Percentiles rank a stretch among this genome's conserved stretches.
phyloP scores from a whole-genome alignment of 2,329 filamentous ascomycete species.

The Xenoacremonium recifei region DNA sequence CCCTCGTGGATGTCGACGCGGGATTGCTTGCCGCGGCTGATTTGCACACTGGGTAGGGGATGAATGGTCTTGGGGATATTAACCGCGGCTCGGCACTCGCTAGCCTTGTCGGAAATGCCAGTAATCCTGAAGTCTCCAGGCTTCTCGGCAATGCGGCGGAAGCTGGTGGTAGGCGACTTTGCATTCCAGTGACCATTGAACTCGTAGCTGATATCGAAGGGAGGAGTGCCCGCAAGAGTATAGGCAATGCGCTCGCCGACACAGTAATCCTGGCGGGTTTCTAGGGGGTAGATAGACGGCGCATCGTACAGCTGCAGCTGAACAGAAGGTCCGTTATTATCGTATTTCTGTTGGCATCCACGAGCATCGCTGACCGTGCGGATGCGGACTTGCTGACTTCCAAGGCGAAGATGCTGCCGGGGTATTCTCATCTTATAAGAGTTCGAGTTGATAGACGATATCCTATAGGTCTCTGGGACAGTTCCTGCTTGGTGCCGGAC shows the following conservation, averaged over 20 bases:
- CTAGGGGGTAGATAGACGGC: constrained; percentile 84
- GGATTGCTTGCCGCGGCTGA: constrained; percentile 78
- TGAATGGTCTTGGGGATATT: constrained; percentile 83
- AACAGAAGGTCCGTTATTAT: constrained; percentile 70
- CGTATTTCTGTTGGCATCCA: constrained; percentile 79
- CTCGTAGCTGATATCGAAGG: constrained; percentile 89
- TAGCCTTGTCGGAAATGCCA: constrained; percentile 81
- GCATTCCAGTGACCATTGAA: constrained; percentile 84
- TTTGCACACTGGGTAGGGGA: constrained; percentile 84
- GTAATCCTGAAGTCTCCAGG: constrained; percentile 88
- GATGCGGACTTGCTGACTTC: constrained; percentile 86
- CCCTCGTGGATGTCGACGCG: constrained; percentile 96
- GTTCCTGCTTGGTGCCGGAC: constrained; percentile 86
- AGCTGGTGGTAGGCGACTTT: constrained; percentile 74
- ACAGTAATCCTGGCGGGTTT: constrained; percentile 84
- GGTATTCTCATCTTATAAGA: constrained; percentile 81
- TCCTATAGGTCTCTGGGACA: constrained; percentile 76
- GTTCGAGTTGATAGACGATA: constrained; percentile 74
- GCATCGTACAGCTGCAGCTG: constrained; percentile 92
- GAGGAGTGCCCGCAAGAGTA: constrained; percentile 83
- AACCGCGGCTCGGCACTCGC: constrained; percentile 79
- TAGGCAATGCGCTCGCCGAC: constrained; percentile 94
- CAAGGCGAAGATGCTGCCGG: constrained; percentile 78
- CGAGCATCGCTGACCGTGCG: constrained; percentile 84
- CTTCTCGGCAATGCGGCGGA: constrained; percentile 89